Evolutionary conservation across 2,329 filamentous ascomycete species (phyloP), one percentile per base, ranked within the genome.

Genomic region (Bipolaris sorokiniana): DNA sequence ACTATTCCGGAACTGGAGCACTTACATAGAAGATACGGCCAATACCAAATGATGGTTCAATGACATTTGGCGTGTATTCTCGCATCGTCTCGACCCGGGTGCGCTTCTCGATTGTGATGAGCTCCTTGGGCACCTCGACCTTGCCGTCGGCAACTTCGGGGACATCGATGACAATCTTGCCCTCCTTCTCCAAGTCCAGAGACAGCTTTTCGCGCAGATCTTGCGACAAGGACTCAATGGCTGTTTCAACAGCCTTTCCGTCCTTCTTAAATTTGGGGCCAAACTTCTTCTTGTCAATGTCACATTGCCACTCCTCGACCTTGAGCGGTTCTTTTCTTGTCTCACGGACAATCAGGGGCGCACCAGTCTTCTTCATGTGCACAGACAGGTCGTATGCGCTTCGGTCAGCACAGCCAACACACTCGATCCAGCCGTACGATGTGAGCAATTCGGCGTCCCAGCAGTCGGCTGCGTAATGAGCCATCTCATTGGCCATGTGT

Each of bases 31-130:
- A 82, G 62, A 98, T 97, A 69, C 94, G 88, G 58, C 94, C 95
- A 72, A 98, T 96, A 82, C 94, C 94, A 71, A 98, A 99, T 0
- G 94, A 98, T 1, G 94, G 95, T 81, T 99, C 95, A 68, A 98
- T 96, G 46, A 96, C 92, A 74, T 97, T 97, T 58, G 94, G 94
- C 0, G 90, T 96, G 81, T 91, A 99, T 76, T 97, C 93, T 69
- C 95, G 86, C 56, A 88, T 86, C 75, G 96, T 89, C 78, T 97
- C 91, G 3, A 88, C 85, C 62, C 92, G 84, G 67, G 89, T 96
- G 68, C 88, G 87, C 80, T 90, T 92, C 80, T 93, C 90, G 67
- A 98, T 92, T 56, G 83, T 86, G 73, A 99, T 82, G 47, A 96
- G 83, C 59, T 97, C 92, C 73, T 89, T 88, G 68, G 84, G 83